Evolutionary conservation across 2,329 filamentous ascomycete genomes (phyloP).

Genomic region (Xylariaceae sp.): DNA sequence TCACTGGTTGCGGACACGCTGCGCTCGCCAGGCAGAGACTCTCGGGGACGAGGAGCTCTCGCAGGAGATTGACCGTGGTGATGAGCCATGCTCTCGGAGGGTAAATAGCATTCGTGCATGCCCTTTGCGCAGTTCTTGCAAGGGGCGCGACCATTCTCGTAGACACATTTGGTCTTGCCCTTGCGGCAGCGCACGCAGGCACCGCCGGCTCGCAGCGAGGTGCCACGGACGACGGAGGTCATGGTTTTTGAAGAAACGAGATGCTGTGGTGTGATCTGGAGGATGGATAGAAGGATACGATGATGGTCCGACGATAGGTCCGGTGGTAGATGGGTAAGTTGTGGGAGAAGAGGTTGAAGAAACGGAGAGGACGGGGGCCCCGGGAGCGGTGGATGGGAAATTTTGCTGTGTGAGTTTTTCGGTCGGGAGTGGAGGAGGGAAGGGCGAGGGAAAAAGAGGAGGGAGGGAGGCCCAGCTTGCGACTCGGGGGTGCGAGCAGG

Average conservation of each 20-base stretch:
- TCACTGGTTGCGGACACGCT: slow-evolving; percentile 39
- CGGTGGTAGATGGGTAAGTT: slow-evolving; percentile 19
- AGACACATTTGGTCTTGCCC: slow-evolving; percentile 61
- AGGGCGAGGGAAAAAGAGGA: slow-evolving; percentile 3
- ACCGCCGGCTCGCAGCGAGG: slow-evolving; percentile 56
- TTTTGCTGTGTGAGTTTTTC: slow-evolving; percentile 20
- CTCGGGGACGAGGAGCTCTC: slow-evolving; percentile 47
- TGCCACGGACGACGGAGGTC: slow-evolving; percentile 50
- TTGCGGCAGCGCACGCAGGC: slow-evolving; percentile 61
- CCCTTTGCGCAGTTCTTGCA: slow-evolving; percentile 62
- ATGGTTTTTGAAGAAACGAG: slow-evolving; percentile 27
- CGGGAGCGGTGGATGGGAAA: slow-evolving; percentile 16
- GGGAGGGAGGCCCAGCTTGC: neutral
- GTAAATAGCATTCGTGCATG: slow-evolving; percentile 60
- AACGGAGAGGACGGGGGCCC: slow-evolving; percentile 24
- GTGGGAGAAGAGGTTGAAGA: slow-evolving; percentile 13
- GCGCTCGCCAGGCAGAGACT: slow-evolving; percentile 50
- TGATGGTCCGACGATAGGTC: slow-evolving; percentile 22
- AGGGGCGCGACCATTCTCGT: slow-evolving; percentile 58
- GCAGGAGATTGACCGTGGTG: slow-evolving; percentile 56
- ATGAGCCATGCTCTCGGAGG: slow-evolving; percentile 56
- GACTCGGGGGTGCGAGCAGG: neutral
- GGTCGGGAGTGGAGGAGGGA: slow-evolving; percentile 27
- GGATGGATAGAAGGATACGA: neutral
- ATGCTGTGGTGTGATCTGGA: neutral